Conservation (phyloP, 352 stramenopile genomes). For the Globisporangium lucens region DNA sequence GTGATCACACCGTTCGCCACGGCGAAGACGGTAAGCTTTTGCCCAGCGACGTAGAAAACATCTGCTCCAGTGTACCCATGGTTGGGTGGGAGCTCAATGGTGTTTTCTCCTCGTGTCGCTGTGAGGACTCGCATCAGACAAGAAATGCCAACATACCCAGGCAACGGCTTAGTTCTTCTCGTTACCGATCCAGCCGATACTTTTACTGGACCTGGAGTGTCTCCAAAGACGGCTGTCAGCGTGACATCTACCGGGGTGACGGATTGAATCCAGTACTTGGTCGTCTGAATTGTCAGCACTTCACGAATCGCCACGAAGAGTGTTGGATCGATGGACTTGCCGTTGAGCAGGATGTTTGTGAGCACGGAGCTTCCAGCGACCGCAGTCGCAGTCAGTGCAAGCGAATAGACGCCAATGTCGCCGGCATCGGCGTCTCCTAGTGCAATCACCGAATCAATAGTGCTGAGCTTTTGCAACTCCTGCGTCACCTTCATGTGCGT, state of each 20-base stretch:
- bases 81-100: constrained; percentile 39
- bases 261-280: constrained; percentile 39
- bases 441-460: constrained; percentile 57
- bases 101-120: constrained; percentile 22
- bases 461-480: constrained; percentile 63
- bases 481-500: constrained; percentile 71
- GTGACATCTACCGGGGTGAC: constrained; percentile 45
- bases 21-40: constrained; percentile 32
- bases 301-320: constrained; percentile 61
- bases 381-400: constrained; percentile 46
- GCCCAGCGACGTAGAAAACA: constrained; percentile 38
- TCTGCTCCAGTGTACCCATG: constrained; percentile 33
- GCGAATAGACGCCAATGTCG: constrained; percentile 57
- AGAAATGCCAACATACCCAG: constrained; percentile 46
- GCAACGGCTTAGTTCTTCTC: constrained; percentile 42
- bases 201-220: constrained; percentile 13
- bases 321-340: constrained; percentile 52
- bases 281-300: constrained; percentile 32
- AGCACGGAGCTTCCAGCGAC: constrained; percentile 29
- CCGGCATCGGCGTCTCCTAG: constrained; percentile 37
- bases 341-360: constrained; percentile 40
- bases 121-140: constrained; percentile 44
- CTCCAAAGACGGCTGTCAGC: constrained; percentile 25
- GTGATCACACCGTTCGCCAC: constrained; percentile 30
- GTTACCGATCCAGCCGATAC: constrained; percentile 53